phyloP scores from a whole-genome alignment of 208 protist species.

The Entamoeba histolytica region DNA sequence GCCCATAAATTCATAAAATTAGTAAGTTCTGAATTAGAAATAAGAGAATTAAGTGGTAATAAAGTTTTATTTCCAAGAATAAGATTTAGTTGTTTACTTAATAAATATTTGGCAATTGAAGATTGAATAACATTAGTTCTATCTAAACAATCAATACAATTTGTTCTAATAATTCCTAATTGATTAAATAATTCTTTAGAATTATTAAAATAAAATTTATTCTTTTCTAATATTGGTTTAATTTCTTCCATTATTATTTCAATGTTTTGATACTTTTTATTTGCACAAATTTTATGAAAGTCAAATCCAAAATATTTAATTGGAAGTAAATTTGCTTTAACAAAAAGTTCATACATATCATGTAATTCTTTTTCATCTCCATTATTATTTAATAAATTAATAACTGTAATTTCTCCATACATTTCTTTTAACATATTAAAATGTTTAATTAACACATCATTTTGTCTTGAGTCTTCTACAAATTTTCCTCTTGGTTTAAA shows the following conservation, averaged over 20 bases:
- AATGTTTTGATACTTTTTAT: conserved; percentile 4
- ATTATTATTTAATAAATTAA: background rate
- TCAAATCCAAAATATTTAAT: conserved; percentile 8
- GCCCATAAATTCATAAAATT: conserved; percentile 12
- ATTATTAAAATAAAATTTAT: background rate
- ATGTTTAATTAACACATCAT: background rate
- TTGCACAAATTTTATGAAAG: conserved; percentile 13
- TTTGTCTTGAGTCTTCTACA: background rate
- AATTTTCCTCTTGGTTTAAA: background rate
- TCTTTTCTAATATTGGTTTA: background rate
- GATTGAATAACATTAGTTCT: conserved; percentile 25
- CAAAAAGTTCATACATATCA: background rate
- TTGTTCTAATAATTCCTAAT: conserved; percentile 23
- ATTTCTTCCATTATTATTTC: background rate
- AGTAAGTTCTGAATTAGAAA: background rate
- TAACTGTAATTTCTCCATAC: background rate
- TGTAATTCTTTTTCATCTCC: background rate
- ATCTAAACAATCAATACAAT: conserved; percentile 36
- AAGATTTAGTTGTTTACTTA: background rate
- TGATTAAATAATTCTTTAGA: background rate
- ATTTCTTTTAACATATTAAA: background rate
- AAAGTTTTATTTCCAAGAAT: background rate
- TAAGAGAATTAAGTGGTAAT: background rate
- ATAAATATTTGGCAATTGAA: background rate
- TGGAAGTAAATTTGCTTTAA: background rate